Base-by-base conservation (phyloP, 2,329 filamentous ascomycete genomes). In the Stagonosporopsis chrysanthemi region DNA sequence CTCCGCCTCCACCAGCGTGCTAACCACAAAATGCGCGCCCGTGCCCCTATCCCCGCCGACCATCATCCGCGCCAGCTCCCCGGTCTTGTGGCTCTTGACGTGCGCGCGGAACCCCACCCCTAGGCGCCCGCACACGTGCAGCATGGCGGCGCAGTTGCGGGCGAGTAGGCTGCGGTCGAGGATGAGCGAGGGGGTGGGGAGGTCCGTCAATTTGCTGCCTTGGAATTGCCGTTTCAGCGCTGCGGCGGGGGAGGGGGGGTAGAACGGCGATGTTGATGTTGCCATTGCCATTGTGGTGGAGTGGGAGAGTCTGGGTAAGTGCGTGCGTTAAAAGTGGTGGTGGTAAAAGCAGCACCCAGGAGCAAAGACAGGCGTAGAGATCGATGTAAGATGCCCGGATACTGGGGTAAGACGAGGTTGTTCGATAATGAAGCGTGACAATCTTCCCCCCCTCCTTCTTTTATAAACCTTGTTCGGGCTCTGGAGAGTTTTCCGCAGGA, bases 21-120 rank as follows among this genome's bases (percentile, higher is more conserved):
- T 93, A 1, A 88, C 87, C 31, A 93, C 82, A 50, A 94, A 79
- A 4, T 24, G 22, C 15, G 43, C 54, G 35, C 38, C 12, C 77
- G 4, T 50, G 6, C 42, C 17, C 40, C 40, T 26, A 44, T 6
- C 54, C 24, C 49, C 47, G 8, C 89, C 89, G n/a, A 92, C 86
- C 82, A 93, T 90, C 23, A 92, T 76, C 49, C 81, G 80, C 2
- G 88, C 84, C 46, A 91, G 75, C 72, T 92, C 85, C 6, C 80
- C 78, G 0, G 90, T 92, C 87, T 95, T 95, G 75, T 95, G 91
- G 22, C 90, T 92, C 77, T 95, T 95, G 58, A 94, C 86, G 73
- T 95, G 91, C 1, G 89, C 88, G 56, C 91, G 81, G 79, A 91
- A 94, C 6, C 82, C 83, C 23, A 93, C 80, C 0, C 82, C 80